Evolutionary conservation across 2,329 filamentous ascomycete species (phyloP), one percentile per base, ranked within the genome.

Genomic region (Fusarium albosuccineum): DNA sequence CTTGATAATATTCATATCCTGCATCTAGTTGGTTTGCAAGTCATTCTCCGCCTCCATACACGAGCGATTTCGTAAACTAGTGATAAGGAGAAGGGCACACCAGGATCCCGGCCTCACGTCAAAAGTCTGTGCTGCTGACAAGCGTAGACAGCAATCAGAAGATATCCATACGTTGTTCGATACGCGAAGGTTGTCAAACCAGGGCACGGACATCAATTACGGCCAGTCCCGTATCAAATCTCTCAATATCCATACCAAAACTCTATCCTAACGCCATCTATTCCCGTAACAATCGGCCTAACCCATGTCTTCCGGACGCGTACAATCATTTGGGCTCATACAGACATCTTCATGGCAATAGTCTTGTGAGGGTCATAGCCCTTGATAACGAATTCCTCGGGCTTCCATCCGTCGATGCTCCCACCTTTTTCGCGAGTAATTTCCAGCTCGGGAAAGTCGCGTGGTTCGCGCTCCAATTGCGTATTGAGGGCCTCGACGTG

Each of bases 271-370:
- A 70, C 60, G 62, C 66, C 60, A 45, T 71, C 53, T 64, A 68
- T 68, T 46, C 60, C 37, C 39, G 17, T 53, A 36, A 27, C 46
- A 57, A 41, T 42, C 30, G 36, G 36, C 51, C 41, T 29, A 48
- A 30, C 57, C 45, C n/a, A 39, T 30, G 27, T 36, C 16, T 17
- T 60, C n/a, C 22, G 11, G 36, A 52, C 13, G 44, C 5, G 10
- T 26, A 6, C 39, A 9, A 17, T 34, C 9, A 13, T 50, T 26
- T 29, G 14, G 30, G 22, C 36, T 66, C 40, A 73, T 54, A 98
- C 95, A 75, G 93, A 97, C 96, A 99, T 99, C 83, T 98, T 97
- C 96, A 99, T 99, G 44, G 92, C 87, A 81, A 99, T 97, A 6
- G 87, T 87, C 82, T 94, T 95, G 78, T 97, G 93, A 58, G 96